Evolutionary conservation across 2,329 filamentous ascomycete species (phyloP), one percentile per base, ranked within the genome.

Genomic region (Fusarium protoensiforme): DNA sequence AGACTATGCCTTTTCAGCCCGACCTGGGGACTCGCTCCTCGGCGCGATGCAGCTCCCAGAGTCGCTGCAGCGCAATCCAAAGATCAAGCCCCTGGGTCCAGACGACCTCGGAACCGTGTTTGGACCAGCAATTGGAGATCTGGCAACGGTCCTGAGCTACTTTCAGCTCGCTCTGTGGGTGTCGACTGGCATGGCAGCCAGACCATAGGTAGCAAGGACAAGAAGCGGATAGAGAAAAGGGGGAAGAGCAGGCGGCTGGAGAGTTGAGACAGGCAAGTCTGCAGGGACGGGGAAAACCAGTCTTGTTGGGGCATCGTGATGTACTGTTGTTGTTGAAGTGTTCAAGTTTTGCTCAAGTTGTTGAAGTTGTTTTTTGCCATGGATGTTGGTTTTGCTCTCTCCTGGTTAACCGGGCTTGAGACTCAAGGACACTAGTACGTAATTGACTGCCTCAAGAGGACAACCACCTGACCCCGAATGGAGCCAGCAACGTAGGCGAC

Each of bases 401-500:
- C 13, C 16, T 20, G n/a, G 36, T 46, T 46, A 69, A 20, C 16
- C n/a, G 20, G 31, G 35, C n/a, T 46, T 66, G 67, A 68, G 67
- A 69, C 61, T 27, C 46, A 65, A 24, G 54, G 20, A 64, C 67
- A 71, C 75, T 77, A 77, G 67, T 77, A 77, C 75, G 75, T 77
- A 77, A 77, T 77, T 66, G 57, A 72, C 67, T 76, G 74, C 58
- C 66, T 62, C 61, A 63, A 67, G 56, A 68, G 64, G 35, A 68
- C 71, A 68, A 67, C 75, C 70, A 77, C 73, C 71, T 77, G 75
- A 77, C 75, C 73, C 57, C 20, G 6, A 29, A 76, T 77, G 75
- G 75, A 76, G 70, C 71, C 74, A 61, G 53, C 46, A 77, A 68
- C 33, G 51, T 64, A 57, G 61, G 67, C 61, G 59, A 67, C 39